Conservation (phyloP, 257 asterid genomes). For the Lycium barbarum region DNA sequence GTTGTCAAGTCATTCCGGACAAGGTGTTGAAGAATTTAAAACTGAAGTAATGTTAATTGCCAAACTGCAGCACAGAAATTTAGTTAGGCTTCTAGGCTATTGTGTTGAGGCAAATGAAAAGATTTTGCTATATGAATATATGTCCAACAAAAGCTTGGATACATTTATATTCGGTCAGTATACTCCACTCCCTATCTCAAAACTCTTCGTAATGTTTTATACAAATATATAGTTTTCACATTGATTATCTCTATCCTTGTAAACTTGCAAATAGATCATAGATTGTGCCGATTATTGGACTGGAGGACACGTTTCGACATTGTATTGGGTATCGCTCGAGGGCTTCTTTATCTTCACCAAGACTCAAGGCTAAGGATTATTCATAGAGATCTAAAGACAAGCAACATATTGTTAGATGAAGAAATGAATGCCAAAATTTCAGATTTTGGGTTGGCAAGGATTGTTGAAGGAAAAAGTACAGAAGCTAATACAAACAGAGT, state of each 20-base stretch:
- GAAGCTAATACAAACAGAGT: slow-evolving; percentile 26
- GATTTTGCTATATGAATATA: slow-evolving; percentile 50
- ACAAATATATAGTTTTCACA: background rate
- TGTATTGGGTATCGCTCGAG: slow-evolving; percentile 29
- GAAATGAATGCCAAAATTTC: slow-evolving; percentile 35
- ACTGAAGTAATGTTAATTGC: slow-evolving; percentile 54
- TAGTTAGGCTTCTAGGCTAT: slow-evolving; percentile 55
- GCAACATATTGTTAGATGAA: slow-evolving; percentile 32
- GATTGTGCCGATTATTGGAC: background rate
- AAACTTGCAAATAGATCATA: slow-evolving; percentile 11
- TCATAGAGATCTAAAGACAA: slow-evolving; percentile 34
- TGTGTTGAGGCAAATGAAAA: slow-evolving; percentile 50
- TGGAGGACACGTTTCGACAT: slow-evolving; percentile 31
- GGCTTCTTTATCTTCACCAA: slow-evolving; percentile 37
- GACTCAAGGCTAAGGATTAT: slow-evolving; percentile 33
- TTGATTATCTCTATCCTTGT: background rate
- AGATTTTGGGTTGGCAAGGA: slow-evolving; percentile 37
- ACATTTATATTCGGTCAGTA: slow-evolving; percentile 50
- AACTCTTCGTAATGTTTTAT: background rate
- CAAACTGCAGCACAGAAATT: slow-evolving; percentile 59
- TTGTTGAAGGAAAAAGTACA: slow-evolving; percentile 29
- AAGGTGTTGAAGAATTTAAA: slow-evolving; percentile 53
- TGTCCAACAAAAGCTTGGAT: slow-evolving; percentile 60
- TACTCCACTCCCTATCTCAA: background rate
- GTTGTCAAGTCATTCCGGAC: slow-evolving; percentile 44